Conservation (phyloP, 2,329 filamentous ascomycete genomes). For the Didymella lethalis region DNA sequence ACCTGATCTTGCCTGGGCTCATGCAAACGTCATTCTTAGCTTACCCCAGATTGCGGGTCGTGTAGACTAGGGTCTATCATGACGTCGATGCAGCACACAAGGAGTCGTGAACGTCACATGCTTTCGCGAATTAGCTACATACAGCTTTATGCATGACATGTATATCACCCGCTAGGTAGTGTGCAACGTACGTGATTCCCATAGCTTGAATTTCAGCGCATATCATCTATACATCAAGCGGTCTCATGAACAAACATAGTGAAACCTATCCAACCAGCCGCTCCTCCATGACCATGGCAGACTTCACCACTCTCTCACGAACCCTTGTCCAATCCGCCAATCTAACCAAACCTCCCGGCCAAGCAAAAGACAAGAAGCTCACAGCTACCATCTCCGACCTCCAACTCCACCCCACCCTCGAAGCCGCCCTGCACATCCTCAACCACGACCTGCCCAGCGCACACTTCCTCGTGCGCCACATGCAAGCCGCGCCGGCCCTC, state of each 20-base stretch:
- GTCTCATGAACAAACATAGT: no score
- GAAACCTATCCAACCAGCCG: no score
- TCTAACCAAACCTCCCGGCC: constrained; percentile 26
- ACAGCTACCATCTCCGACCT: constrained; percentile 40
- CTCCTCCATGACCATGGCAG: neutral
- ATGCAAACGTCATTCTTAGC: constrained; percentile 5
- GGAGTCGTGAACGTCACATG: constrained; percentile 21
- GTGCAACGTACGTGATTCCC: no score
- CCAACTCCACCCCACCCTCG: constrained; percentile 57
- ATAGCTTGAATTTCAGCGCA: no score
- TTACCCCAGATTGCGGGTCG: constrained; percentile 14
- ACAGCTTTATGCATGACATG: neutral
- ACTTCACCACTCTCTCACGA: constrained; percentile 13
- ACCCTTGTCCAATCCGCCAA: constrained; percentile 25
- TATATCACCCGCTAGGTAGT: neutral
- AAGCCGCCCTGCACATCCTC: constrained; percentile 60
- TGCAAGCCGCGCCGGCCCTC: constrained; percentile 58
- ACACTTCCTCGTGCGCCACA: constrained; percentile 62
- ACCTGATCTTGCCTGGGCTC: no score
- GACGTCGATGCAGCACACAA: constrained; percentile 27
- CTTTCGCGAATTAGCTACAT: neutral
- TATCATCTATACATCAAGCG: no score
- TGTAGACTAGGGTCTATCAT: constrained; percentile 29
- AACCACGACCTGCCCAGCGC: constrained; percentile 60
- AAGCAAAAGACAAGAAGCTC: constrained; percentile 22